Evolutionary conservation across 805 yeast species (phyloP).

Genomic region (Hanseniaspora valbyensis): DNA sequence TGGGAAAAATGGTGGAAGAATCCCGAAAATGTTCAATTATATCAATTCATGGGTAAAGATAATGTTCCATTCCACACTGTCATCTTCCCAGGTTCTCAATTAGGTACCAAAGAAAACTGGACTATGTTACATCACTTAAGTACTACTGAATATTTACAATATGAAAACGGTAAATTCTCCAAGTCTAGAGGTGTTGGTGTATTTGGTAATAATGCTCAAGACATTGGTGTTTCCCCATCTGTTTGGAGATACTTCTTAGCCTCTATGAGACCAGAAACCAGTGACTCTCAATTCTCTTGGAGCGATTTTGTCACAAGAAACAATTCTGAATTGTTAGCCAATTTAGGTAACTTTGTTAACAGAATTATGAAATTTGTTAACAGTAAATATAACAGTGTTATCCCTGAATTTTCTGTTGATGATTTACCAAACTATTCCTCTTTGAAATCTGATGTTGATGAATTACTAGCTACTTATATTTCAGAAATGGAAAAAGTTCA

Average conservation of each 20-base stretch:
- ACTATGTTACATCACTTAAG: slow-evolving; percentile 80
- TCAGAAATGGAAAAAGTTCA: slow-evolving; percentile 66
- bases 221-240: slow-evolving; percentile 78
- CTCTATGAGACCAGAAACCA: slow-evolving; percentile 84
- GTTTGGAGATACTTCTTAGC: slow-evolving; percentile 97
- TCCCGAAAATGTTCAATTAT: slow-evolving; percentile 77
- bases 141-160: slow-evolving; percentile 93
- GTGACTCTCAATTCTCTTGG: slow-evolving; percentile 98
- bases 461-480: slow-evolving; percentile 49
- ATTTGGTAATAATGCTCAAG: slow-evolving; percentile 94
- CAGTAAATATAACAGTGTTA: slow-evolving; percentile 84
- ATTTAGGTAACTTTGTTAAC: slow-evolving; percentile 93
- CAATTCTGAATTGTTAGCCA: slow-evolving; percentile 86
- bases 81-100: slow-evolving; percentile 85
- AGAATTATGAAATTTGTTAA: slow-evolving; percentile 80
- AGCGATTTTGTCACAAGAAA: slow-evolving; percentile 86
- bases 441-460: slow-evolving; percentile 47
- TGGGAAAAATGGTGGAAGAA: slow-evolving; percentile 94
- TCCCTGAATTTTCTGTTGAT: slow-evolving; percentile 52
- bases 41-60: slow-evolving; percentile 99
- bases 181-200: slow-evolving; percentile 98
- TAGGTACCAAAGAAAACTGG: slow-evolving; percentile 86
- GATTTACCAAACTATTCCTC: slow-evolving; percentile 39
- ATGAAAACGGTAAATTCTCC: slow-evolving; percentile 96
- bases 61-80: slow-evolving; percentile 98